Evolutionary conservation across 352 stramenopile genomes (phyloP).

Genomic region (Globisporangium parvum): DNA sequence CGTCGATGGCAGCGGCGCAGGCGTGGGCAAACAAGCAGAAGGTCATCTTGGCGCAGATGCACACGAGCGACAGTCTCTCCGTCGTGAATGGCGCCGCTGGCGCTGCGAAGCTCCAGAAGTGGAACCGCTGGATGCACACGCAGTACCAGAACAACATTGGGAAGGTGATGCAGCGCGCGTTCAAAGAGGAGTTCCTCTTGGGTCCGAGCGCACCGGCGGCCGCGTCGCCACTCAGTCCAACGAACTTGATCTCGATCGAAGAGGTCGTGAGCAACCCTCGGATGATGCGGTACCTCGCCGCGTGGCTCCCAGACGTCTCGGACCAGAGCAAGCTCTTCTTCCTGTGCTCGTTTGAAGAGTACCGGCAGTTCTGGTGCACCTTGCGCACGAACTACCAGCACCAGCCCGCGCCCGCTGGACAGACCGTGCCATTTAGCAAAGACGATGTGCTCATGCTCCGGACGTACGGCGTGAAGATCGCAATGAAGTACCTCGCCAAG

Average conservation of each 20-base stretch:
- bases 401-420: constrained; percentile 8
- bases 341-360: constrained; percentile 71
- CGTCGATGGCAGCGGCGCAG: constrained; percentile 46
- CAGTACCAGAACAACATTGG: constrained; percentile 71
- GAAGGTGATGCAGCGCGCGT: constrained; percentile 57
- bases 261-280: constrained; percentile 72
- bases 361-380: constrained; percentile 68
- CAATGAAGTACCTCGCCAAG: constrained; percentile 78
- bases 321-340: constrained; percentile 82
- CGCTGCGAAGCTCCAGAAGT: constrained; percentile 78
- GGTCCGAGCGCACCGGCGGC: constrained; percentile 13
- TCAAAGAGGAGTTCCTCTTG: constrained; percentile 52
- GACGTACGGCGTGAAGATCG: constrained; percentile 84
- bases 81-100: constrained; percentile 19
- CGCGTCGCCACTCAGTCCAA: constrained; percentile 22
- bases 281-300: constrained; percentile 79
- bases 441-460: constrained; percentile 79
- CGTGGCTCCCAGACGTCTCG: constrained; percentile 41
- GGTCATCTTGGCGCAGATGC: constrained; percentile 51
- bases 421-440: constrained; percentile 55
- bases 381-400: constrained; percentile 56
- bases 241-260: constrained; percentile 62
- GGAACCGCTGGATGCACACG: constrained; percentile 74
- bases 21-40: constrained; percentile 77
- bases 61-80: constrained; percentile 19